Evolutionary conservation across 169 alveolate genomes (phyloP), one percentile per base, ranked within the genome.

Genomic region (Perkinsus olseni): DNA sequence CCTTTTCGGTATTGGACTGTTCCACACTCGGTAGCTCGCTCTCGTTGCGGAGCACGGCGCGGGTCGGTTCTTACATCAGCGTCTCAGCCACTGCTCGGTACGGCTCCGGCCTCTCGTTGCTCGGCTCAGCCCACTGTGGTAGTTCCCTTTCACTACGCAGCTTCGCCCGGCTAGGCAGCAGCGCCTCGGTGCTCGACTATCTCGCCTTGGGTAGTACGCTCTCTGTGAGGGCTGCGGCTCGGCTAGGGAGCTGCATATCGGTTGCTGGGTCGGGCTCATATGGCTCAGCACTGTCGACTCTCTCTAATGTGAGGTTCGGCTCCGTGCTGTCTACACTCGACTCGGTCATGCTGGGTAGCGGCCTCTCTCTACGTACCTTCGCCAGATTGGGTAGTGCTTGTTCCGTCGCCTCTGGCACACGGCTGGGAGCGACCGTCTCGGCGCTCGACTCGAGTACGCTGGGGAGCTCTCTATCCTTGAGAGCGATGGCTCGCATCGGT

Each of bases 21-120:
- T n/a, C 31, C 34, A 21, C 39, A 28, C n/a, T 90, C 11, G 92
- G 92, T 38, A 90, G 92, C 45, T 90, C 92, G 92, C 45, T 90
- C n/a, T 90, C 92, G 4, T 38, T 38, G 45, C 92, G 74, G 28
- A 91, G 94, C 82, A 62, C 45, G 51, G 93, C 95, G 37, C 74
- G 62, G 21, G 40, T 40, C 31, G 95, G 93, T 28, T 74, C 92
- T 37, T 50, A 92, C 0, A 45, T 92, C 93, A 36, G 37, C 90
- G 92, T 90, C 3, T 24, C 48, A 21, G 39, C 48, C 45, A 31
- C 17, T 13, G 38, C 38, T 1, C 92, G 45, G 8, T 4, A 13
- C 48, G 50, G 92, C 38, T 36, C 50, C 28, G 8, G 50, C 48
- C 40, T 38, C 20, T 90, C 92, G n/a, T 3, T 90, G 4, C 45